Base-by-base conservation (phyloP, 768 basidiomycete genomes). In the Lactifluus hygrophoroides region DNA sequence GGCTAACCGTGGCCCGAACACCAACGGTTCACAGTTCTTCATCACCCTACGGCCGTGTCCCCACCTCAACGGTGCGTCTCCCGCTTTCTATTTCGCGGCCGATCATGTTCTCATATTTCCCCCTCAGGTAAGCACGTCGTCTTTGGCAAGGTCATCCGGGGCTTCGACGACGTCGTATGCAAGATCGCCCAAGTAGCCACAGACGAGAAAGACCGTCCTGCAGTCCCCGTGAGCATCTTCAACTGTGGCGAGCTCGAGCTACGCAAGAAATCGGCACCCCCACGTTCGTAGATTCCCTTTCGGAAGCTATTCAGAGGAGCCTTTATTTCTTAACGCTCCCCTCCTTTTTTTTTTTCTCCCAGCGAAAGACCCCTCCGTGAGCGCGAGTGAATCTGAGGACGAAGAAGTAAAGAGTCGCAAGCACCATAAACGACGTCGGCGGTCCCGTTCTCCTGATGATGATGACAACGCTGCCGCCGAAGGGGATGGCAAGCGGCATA, bases 221-320 rank as follows among this genome's bases (percentile, higher is more conserved):
- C 78, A 5, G 73, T 76, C 1, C 84, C 85, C 1, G 81, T 94
- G 11, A 71, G 79, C 10, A 82, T 95, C 61, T 71, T 77, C 3
- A 89, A 85, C 68, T 91, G 88, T 54, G 93, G 93, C 11, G 93
- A 95, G 68, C 82, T 95, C 37, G 86, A 90, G 68, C 77, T 90
- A 11, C 80, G 79, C 56, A 79, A 78, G 56, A 71, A 71, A 49
- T 57, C 56, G n/a, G 51, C 53, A 16, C 47, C 60, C 4, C 54
- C 47, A 38, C 66, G 56, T 64, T 70, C 69, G 54, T 40, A 49
- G 16, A 53, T n/a, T 28, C 13, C 10, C 25, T 53, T 9, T 21
- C 37, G n/a, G n/a, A n/a, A n/a, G n/a, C n/a, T n/a, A n/a, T n/a
- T 51, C 27, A n/a, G 35, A n/a, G 21, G 13, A 8, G 17, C 13